Conservation (phyloP, 257 asterid species). For the Solanum pimpinellifolium region DNA sequence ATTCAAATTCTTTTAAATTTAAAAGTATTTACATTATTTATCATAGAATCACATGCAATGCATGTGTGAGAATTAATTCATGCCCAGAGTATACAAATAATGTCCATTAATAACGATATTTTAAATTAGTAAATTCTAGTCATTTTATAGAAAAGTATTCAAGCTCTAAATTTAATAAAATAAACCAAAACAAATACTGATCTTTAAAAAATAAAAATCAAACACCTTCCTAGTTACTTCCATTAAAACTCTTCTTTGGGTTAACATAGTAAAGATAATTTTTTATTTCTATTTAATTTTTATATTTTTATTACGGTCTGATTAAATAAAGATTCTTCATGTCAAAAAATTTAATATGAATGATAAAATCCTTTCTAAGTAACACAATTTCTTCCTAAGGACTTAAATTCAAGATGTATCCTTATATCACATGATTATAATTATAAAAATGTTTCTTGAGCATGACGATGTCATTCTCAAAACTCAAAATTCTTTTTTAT, state of each 20-base stretch:
- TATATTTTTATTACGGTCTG: background rate
- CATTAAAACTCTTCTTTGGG: background rate
- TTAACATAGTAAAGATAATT: background rate
- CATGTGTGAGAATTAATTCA: background rate
- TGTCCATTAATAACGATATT: background rate
- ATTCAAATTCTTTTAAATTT: no score
- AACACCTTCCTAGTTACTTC: background rate
- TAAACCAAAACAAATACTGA: background rate
- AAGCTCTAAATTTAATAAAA: background rate
- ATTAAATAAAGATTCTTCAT: fast-evolving
- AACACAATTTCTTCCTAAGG: background rate
- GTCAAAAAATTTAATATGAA: background rate
- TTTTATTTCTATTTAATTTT: background rate
- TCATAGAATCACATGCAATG: no score
- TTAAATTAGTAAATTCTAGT: background rate
- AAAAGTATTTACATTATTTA: no score
- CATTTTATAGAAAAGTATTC: background rate
- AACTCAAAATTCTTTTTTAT: no score
- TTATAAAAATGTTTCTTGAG: no score
- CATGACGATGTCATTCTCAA: no score
- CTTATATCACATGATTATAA: background rate
- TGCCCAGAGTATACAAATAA: background rate
- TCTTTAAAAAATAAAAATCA: background rate
- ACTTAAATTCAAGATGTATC: background rate
- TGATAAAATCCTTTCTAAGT: background rate